These are phyloP conservation scores for Argentina anserina DNA, from an alignment of 306 rosid species.

Conservation along the genomic window DNA sequence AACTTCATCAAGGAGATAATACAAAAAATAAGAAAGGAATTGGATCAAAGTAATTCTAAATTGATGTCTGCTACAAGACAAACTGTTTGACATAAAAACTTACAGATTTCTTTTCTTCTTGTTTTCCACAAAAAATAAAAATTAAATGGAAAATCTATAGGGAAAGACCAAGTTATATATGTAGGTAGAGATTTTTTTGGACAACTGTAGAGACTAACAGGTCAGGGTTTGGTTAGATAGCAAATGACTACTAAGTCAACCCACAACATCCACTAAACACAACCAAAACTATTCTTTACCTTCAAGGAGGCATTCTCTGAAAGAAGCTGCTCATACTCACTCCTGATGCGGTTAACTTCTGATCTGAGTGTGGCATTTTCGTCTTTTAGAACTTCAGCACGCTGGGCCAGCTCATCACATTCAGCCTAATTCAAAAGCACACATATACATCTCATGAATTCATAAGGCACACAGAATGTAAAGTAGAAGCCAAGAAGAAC, in stretches of 20 bases:
- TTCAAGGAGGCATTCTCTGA: conserved; percentile 82
- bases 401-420: conserved; percentile 91
- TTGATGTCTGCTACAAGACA: background rate
- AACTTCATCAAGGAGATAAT: background rate
- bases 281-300: conserved; percentile 48
- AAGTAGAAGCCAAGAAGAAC: conserved; percentile 18
- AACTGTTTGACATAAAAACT: background rate
- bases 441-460: conserved; percentile 9
- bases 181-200: too few species aligned
- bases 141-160: background rate
- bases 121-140: background rate
- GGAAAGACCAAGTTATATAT: background rate
- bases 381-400: conserved; percentile 81
- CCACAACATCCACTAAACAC: conserved; percentile 11
- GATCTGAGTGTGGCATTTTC: conserved; percentile 79
- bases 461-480: conserved; percentile 16
- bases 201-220: too few species aligned
- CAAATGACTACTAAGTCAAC: background rate
- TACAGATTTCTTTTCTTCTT: background rate
- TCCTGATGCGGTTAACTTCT: conserved; percentile 76
- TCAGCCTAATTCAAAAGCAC: conserved; percentile 61
- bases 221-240: background rate
- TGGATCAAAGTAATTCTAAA: background rate
- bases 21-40: background rate
- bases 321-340: conserved; percentile 81